Evolutionary conservation across 805 yeast species (phyloP), one percentile per base, ranked within the genome.

Genomic region (Cyberlindnera petersonii): DNA sequence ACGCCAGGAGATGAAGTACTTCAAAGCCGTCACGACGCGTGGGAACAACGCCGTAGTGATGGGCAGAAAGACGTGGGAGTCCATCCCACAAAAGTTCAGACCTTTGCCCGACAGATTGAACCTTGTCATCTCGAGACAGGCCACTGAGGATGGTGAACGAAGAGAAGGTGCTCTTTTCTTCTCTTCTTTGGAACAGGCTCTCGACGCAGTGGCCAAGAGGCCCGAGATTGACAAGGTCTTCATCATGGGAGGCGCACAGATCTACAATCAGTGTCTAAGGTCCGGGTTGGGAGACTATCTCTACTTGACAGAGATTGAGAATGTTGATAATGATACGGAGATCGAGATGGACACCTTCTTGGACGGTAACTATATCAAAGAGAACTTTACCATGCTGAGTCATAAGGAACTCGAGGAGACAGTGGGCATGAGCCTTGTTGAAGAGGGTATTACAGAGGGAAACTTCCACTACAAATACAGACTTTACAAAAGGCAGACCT

Each of bases 21-120:
- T 93, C 66, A 73, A 75, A 45, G 75, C 77, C 42, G 81, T 86
- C 13, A 93, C 98, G 0, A 60, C 47, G 18, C 24, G 63, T 0
- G 49, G 48, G 24, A 9, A 9, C 27, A 86, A 87, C 56, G 94
- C 86, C 0, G 98, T 93, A 11, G 71, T 93, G 4, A 93, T 93
- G 98, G 98, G 98, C 11, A 72, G 97, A 43, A 84, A 80, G 56
- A 91, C 98, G 2, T 93, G 97, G 95, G 93, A 88, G 23, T 85
- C 95, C 7, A 89, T 93, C 23, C 98, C 98, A 0, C 45, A 62
- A 2, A 79, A 73, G 56, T 93, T 87, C 63, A 69, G 95, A 46
- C 98, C 98, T 0, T 68, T 93, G 31, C 80, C 82, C 3, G 76
- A 69, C 34, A 71, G 98, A 41, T 40, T 77, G 20, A 93, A 93